Evolutionary conservation across 2,329 filamentous ascomycete species (phyloP), one percentile per base, ranked within the genome.

Genomic region (Lasiodiplodia citricola): DNA sequence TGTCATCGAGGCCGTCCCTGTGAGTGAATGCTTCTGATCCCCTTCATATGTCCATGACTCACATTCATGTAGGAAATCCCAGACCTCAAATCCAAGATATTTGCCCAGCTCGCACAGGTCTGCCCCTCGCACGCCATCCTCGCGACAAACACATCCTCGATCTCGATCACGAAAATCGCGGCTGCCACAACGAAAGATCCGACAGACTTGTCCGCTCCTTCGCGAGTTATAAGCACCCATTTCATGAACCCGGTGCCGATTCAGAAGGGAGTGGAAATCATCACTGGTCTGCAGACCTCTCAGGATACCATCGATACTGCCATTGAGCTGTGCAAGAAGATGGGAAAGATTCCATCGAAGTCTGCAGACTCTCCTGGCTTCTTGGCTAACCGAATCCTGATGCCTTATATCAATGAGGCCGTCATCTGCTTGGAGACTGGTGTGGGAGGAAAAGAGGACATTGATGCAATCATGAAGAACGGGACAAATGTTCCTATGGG

Each of bases 161-260:
- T 99, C 78, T 95, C 93, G 70, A 97, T 99, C 80, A 99, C 96
- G 54, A 92, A 91, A 77, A 97, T 99, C 75, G 96, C 96, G 23
- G 94, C 96, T 3, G 89, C 94, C 11, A 95, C 95, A 0, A 91
- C 90, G 31, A 85, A 85, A 68, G 89, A 97, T 77, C 91, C 93
- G 0, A 95, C 84, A 21, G 92, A 97, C 76, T 90, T 92, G 28
- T 91, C 90, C 54, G 92, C 90, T 51, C 91, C 93, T 54, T 95
- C 93, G 6, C 91, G 96, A 58, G 96, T 99, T 11, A 89, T 99
- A 67, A 93, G 93, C 64, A 98, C 96, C 18, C 96, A 99, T 81
- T 99, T 99, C 82, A 99, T 99, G 96, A 99, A 99, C 85, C 96
- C 96, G 0, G 96, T 99, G 0, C 96, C 96, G 2, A 84, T 99